Base-by-base conservation (phyloP, 257 asterid species). In the Cynanchum wilfordii region DNA sequence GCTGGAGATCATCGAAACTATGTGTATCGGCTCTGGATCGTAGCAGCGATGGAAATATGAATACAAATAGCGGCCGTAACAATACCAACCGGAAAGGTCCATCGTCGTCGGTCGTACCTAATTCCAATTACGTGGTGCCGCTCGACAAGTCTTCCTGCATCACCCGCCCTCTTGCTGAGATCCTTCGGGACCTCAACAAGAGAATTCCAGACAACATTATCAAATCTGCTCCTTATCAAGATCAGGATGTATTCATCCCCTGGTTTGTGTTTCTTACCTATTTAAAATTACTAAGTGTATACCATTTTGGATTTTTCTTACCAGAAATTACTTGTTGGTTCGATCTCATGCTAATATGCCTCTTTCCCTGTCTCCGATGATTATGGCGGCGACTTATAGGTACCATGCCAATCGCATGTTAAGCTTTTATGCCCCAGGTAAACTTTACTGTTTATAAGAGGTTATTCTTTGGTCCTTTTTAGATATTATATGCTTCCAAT, bases 351-450 rank as follows among this genome's bases (percentile, higher is more conserved):
- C 20, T 22, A 44, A 13, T 60, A 55, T 40, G 22, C 13, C 49
- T 24, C 36, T 54, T 12, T 52, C 55, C 44, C 67, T 57, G 9
- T 30, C 55, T 66, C 51, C 75, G 78, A 73, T 77, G 75, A 59
- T 73, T 38, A 25, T 68, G 47, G 72, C 68, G 69, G 75, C 79
- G 54, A 27, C 27, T 54, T 70, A 57, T 69, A 93, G 98, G 98
- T 91, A 88, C 87, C 98, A 93, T 54, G 97, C 98, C 74, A 93
- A 93, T 78, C 96, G 98, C 57, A 87, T 93, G 98, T 81, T 93
- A 84, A 93, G 98, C 83, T 93, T 93, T 84, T 90, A 93, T 83
- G 98, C 98, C 78, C 98, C 98, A 82, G 98, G 98, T 91, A 73
- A 68, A 76, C 45, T 76, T 54, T 19, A 20, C 59, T 11, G 40